These are phyloP conservation scores for Eucalyptus lansdowneana DNA, from an alignment of 345 rosid genomes.

Conservation along the genomic window DNA sequence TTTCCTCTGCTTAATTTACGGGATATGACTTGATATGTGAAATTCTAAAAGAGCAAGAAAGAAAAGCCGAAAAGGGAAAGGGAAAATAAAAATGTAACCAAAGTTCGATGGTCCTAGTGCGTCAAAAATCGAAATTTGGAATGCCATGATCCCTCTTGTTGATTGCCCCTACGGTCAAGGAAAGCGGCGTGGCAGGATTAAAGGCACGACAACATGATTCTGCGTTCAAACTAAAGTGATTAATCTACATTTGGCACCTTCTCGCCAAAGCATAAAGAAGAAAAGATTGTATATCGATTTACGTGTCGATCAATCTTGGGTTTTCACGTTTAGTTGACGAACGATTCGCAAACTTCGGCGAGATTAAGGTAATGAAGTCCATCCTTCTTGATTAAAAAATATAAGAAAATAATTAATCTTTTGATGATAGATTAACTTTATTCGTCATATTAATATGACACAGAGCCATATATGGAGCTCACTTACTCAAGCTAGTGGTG, in stretches of 20 bases:
- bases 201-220: neutral
- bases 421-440: neutral
- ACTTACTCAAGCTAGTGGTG: neutral
- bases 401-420: neutral
- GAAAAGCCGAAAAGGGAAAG: neutral
- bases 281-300: neutral
- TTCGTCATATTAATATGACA: neutral
- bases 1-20: neutral
- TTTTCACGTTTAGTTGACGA: neutral
- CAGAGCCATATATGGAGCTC: neutral
- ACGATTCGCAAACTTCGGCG: neutral
- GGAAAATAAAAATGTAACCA: neutral
- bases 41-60: neutral
- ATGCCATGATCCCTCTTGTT: neutral
- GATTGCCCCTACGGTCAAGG: neutral
- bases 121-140: neutral
- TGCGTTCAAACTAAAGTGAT: neutral
- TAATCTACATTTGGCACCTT: neutral
- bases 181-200: neutral
- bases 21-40: neutral
- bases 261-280: neutral
- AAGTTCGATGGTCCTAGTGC: neutral
- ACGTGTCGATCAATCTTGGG: neutral
- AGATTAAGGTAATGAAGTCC: neutral
- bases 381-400: neutral